These are phyloP conservation scores for Trichomonascaceae sp. DNA, from an alignment of 1,139 yeast genomes.

Conservation along the genomic window DNA sequence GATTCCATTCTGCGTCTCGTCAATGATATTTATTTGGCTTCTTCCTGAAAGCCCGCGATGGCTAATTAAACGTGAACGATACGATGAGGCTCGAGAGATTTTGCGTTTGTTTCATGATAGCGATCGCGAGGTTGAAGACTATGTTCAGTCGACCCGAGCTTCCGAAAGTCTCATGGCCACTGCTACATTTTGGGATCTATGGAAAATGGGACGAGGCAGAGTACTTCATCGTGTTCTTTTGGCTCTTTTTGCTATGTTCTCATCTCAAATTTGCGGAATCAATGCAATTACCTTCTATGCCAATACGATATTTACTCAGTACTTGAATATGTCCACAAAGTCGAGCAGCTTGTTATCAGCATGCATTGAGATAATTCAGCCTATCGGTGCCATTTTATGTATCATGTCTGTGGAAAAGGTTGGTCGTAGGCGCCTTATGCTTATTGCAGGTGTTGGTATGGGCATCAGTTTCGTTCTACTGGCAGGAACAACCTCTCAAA, in stretches of 20 bases:
- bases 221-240: conserved; percentile 44
- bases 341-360: conserved; percentile 36
- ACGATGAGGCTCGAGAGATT: conserved; percentile 44
- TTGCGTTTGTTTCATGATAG: conserved; percentile 33
- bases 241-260: conserved; percentile 46
- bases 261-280: conserved; percentile 68
- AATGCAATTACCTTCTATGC: conserved; percentile 48
- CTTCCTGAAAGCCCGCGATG: conserved; percentile 71
- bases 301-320: conserved; percentile 37
- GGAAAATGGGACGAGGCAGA: conserved; percentile 37
- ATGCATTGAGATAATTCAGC: conserved; percentile 38
- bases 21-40: conserved; percentile 28
- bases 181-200: conserved; percentile 20
- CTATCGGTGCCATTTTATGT: conserved; percentile 19
- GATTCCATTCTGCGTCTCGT: conserved; percentile 16
- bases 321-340: conserved; percentile 37
- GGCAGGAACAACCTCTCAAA: conserved; percentile 21
- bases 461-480: conserved; percentile 19
- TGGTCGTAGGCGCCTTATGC: conserved; percentile 15
- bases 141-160: conserved; percentile 23
- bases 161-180: conserved; percentile 17
- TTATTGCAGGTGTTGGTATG: conserved; percentile 12
- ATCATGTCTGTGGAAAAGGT: conserved; percentile 19
- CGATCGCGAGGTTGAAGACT: conserved; percentile 27
- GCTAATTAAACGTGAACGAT: conserved; percentile 36